Conservation (phyloP, 805 yeast species). For the Kregervanrija pseudodelftensis region DNA sequence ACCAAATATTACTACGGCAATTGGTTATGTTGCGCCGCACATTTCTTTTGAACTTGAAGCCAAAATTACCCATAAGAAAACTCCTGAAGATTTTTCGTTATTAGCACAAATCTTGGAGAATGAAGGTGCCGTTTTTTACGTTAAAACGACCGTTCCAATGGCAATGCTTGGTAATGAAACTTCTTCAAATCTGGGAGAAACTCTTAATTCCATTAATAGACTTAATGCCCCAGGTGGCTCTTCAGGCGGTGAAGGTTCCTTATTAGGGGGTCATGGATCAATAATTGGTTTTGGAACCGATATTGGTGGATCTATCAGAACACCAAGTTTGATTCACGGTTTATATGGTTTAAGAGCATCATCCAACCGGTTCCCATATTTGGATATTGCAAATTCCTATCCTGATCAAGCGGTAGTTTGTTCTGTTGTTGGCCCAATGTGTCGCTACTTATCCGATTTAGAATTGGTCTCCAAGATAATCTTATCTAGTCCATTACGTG, state of each 20-base stretch:
- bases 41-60: conserved; percentile 20
- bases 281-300: conserved; percentile 33
- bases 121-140: conserved; percentile 36
- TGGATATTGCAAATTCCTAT: conserved; percentile 25
- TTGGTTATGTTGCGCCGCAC: conserved; percentile 30
- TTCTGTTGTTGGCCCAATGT: conserved; percentile 32
- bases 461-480: conserved; percentile 33
- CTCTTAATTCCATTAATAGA: conserved; percentile 33
- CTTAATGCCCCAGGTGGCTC: conserved; percentile 36
- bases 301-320: conserved; percentile 33
- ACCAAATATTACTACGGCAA: conserved; percentile 33
- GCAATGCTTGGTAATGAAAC: conserved; percentile 38
- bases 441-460: conserved; percentile 24
- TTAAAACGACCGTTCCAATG: conserved; percentile 38
- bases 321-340: conserved; percentile 28
- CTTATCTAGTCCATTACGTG: conserved; percentile 37
- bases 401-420: conserved; percentile 26
- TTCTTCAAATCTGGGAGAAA: conserved; percentile 30
- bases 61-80: conserved; percentile 17
- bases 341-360: conserved; percentile 29
- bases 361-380: conserved; percentile 30
- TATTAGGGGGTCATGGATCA: conserved; percentile 26
- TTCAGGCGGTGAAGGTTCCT: conserved; percentile 39
- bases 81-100: conserved; percentile 25
- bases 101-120: conserved; percentile 28